Evolutionary conservation across 2,329 filamentous ascomycete species (phyloP).

Genomic region (Neonectria coccinea): DNA sequence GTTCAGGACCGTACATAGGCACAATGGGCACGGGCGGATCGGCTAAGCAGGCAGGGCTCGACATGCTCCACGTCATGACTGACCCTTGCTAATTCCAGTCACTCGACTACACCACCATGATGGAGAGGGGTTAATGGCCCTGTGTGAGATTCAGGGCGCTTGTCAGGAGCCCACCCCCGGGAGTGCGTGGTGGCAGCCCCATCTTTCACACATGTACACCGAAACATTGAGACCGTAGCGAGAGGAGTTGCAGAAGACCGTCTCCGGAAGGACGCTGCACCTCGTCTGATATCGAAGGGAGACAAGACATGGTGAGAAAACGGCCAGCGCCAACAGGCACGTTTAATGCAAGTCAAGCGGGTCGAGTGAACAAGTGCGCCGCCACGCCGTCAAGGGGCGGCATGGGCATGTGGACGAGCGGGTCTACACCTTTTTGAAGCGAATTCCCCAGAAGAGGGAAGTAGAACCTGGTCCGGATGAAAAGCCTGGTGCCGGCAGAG

Average conservation of each 20-base stretch:
- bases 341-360: conserved; percentile 12
- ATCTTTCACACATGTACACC: conserved; percentile 21
- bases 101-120: conserved; percentile 14
- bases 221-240: conserved; percentile 17
- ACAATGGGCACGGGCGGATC: conserved; percentile 13
- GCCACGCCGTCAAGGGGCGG: conserved; percentile 20
- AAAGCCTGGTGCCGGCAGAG: conserved; percentile 12
- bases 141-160: conserved; percentile 44
- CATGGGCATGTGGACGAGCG: conserved; percentile 4
- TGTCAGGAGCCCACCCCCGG: conserved; percentile 31
- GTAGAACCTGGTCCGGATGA: conserved; percentile 4
- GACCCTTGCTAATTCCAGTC: conserved; percentile 30
- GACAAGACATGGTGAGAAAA: conserved; percentile 34
- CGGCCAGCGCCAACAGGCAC: conserved; percentile 12
- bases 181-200: conserved; percentile 26
- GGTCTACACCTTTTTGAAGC: conserved; percentile 20
- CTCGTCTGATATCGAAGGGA: conserved; percentile 23
- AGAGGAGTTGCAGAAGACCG: conserved; percentile 10
- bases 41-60: conserved; percentile 20
- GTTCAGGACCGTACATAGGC: conserved; percentile 6
- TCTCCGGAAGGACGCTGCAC: conserved; percentile 11
- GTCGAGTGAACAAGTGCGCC: conserved; percentile 15
- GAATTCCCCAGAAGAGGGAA: conserved; percentile 22
- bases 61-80: conserved; percentile 22
- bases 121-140: conserved; percentile 27